Percentiles rank a stretch among this genome's conserved stretches.
Evolutionary conservation across 352 stramenopile genomes (phyloP).

Genomic region (Hyaloperonospora brassicae): DNA sequence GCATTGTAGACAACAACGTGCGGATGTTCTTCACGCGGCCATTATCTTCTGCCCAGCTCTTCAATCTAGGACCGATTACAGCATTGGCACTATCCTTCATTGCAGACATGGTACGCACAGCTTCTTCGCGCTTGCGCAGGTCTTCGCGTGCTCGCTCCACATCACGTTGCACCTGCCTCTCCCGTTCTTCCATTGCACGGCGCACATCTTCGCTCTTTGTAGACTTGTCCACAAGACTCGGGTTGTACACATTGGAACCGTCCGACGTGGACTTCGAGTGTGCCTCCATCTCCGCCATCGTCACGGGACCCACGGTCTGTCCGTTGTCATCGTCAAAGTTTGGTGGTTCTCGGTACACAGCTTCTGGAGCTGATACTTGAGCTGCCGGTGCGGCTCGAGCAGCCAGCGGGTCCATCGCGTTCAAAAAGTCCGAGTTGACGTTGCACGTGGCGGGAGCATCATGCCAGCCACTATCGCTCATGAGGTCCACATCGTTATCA

Average conservation of each 20-base stretch:
- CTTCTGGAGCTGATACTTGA: conserved; percentile 15
- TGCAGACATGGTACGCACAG: conserved; percentile 37
- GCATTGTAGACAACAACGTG: conserved; percentile 87
- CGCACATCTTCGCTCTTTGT: conserved; percentile 71
- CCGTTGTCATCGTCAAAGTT: conserved; percentile 75
- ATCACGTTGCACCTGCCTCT: conserved; percentile 59
- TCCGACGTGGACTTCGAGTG: conserved; percentile 56
- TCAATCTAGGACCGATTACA: conserved; percentile 64
- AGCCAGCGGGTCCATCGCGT: conserved; percentile 61
- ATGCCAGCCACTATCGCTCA: conserved; percentile 52
- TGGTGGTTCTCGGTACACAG: conserved; percentile 30
- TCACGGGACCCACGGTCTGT: conserved; percentile 76
- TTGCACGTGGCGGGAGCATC: conserved; percentile 20
- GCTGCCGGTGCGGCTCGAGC: conserved; percentile 18
- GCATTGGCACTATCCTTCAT: conserved; percentile 60
- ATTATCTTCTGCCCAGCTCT: conserved; percentile 79
- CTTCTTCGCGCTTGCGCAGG: conserved; percentile 60
- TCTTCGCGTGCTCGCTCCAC: conserved; percentile 71
- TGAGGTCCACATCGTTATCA: conserved; percentile 56
- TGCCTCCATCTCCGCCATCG: conserved; percentile 75
- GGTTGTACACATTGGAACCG: conserved; percentile 81
- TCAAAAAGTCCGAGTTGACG: conserved; percentile 43
- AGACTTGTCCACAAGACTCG: conserved; percentile 76
- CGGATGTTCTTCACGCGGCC: conserved; percentile 87
- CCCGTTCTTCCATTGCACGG: conserved; percentile 77